Base-by-base conservation (phyloP, 2,329 filamentous ascomycete species). In the Didymella arachidicola region DNA sequence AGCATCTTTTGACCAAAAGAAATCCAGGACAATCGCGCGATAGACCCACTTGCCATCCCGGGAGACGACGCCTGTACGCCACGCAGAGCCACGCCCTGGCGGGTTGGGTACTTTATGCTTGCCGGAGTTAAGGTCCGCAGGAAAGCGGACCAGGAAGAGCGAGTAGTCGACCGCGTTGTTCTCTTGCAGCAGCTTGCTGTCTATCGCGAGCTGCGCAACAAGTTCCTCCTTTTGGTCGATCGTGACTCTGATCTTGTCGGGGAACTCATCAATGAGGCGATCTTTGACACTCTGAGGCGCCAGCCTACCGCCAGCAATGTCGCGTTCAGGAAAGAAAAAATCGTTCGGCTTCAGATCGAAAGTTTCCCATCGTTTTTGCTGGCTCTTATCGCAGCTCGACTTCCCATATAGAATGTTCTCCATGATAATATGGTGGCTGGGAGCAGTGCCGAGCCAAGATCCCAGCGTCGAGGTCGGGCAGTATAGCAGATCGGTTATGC, bases 1-100 rank as follows among this genome's bases (percentile, higher is more conserved):
- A 64, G 88, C 89, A 74, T 91, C 88, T 75, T 89, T 90, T 0
- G 88, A 86, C 89, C 89, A 92, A 79, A 92, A 91, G 77, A 93
- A 92, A 73, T 92, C 90, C 32, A 92, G 79, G 14, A 92, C 76
- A 0, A 88, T 83, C 3, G 84, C 87, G 2, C 89, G 83, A 68
- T 91, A 92, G 12, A 87, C 79, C 80, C 87, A 89, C 65, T 86
- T 85, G 0, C 85, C 85, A 66, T 91, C 86, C 0, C 82, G 79
- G 10, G 87, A 89, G 0, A 76, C 65, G 0, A 91, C 68, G 0
- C 89, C 89, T 0, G 79, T 83, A 11, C 89, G 80, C 89, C 89
- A 92, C 6, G 77, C 77, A 5, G 72, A 75, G 42, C 45, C 66
- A 64, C 48, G 71, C 43, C 72, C 73, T 4, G 61, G 78, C 56